These are phyloP conservation scores for Escovopsis weberi DNA, from an alignment of 2,329 filamentous ascomycete genomes.

Conservation along the genomic window DNA sequence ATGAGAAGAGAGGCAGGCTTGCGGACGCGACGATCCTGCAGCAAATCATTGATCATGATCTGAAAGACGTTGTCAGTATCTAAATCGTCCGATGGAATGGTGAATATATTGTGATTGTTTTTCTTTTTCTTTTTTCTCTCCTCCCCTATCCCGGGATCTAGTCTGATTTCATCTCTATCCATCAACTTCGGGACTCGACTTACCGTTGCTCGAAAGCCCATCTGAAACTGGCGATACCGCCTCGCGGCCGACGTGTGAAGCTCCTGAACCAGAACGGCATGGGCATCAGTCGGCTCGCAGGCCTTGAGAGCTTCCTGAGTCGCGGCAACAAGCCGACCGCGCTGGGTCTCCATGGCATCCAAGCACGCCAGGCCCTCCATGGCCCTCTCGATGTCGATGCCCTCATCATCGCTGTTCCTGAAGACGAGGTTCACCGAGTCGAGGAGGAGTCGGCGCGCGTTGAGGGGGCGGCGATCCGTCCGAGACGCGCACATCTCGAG, in stretches of 20 bases:
- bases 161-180: neutral
- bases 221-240: constrained; percentile 17
- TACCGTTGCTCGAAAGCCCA: constrained; percentile 20
- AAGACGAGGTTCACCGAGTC: constrained; percentile 15
- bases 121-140: too few relatives aligned
- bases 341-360: constrained; percentile 19
- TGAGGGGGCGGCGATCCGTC: constrained; percentile 10
- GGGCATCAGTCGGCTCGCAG: constrained; percentile 4
- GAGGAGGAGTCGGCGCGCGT: constrained; percentile 15
- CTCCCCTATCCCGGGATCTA: too few relatives aligned
- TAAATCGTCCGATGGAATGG: neutral
- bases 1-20: constrained; percentile 13
- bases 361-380: constrained; percentile 19
- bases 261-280: constrained; percentile 13
- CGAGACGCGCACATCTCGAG: constrained; percentile 6
- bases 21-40: constrained; percentile 2
- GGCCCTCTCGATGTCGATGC: constrained; percentile 11
- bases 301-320: constrained; percentile 9
- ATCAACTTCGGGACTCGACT: neutral
- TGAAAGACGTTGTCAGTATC: constrained; percentile 3
- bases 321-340: constrained; percentile 13
- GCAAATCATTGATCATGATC: constrained; percentile 15
- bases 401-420: constrained; percentile 12
- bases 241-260: constrained; percentile 15
- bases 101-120: too few relatives aligned